Percentiles rank a stretch among this genome's conserved stretches.
phyloP scores from a whole-genome alignment of 2,329 filamentous ascomycete genomes.

The Xylariomycetidae sp. region DNA sequence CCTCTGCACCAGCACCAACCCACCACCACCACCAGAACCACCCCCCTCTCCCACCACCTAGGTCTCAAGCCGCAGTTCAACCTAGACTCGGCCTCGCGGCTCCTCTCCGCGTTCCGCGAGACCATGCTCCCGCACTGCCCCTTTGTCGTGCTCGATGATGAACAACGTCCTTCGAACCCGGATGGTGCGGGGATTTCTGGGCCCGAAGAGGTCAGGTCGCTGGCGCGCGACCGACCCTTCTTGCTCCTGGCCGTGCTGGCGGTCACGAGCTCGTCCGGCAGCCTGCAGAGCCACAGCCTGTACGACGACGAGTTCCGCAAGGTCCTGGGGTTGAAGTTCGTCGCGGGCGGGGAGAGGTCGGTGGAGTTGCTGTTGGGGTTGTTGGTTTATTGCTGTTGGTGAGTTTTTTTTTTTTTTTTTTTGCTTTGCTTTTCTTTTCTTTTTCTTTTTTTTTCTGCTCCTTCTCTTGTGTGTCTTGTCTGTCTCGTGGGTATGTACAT shows the following conservation, averaged over 20 bases:
- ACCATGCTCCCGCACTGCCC: constrained; percentile 39
- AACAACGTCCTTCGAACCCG: no score
- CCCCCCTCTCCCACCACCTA: no score
- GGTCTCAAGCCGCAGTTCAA: constrained; percentile 50
- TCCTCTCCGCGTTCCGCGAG: constrained; percentile 38
- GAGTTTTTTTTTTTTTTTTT: constrained; percentile 12
- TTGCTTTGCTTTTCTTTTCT: no score
- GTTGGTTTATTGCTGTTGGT: constrained; percentile 56
- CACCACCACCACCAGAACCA: no score
- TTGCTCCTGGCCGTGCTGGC: constrained; percentile 50
- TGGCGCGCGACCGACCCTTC: constrained; percentile 46
- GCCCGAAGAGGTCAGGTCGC: constrained; percentile 37
- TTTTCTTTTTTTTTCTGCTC: no score
- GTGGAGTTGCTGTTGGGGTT: constrained; percentile 54
- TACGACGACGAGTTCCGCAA: constrained; percentile 57
- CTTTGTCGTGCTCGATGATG: constrained; percentile 36
- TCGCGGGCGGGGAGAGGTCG: constrained; percentile 52
- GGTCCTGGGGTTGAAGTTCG: constrained; percentile 50
- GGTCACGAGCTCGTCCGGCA: constrained; percentile 41
- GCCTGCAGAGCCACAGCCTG: constrained; percentile 46
- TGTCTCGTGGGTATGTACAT: no score
- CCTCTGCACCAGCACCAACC: no score
- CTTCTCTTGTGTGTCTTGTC: no score
- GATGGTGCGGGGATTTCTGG: no score
- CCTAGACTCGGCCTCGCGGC: constrained; percentile 44